phyloP scores from a whole-genome alignment of 352 stramenopile genomes.

The Blastocystis sp. region DNA sequence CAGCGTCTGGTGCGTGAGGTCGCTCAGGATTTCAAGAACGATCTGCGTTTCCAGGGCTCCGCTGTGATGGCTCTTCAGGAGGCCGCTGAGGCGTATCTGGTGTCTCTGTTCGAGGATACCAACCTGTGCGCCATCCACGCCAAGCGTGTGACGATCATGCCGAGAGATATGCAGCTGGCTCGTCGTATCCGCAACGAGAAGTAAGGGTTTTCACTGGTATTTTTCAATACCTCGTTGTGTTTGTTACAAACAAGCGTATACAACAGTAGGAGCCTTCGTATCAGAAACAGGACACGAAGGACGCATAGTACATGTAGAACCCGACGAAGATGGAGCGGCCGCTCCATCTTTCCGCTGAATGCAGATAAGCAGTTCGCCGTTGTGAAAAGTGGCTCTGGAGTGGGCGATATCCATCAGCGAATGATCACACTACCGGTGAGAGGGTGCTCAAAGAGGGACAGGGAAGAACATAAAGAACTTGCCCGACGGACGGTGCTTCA shows the following conservation, averaged over 20 bases:
- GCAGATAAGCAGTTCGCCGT: slow-evolving; percentile 18
- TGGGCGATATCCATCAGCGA: neutral
- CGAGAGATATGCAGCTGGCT: slow-evolving; percentile 79
- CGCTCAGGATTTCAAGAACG: slow-evolving; percentile 79
- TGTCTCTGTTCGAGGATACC: slow-evolving; percentile 80
- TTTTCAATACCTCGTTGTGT: neutral
- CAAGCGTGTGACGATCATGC: slow-evolving; percentile 83
- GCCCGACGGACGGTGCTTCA: neutral
- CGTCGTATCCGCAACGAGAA: slow-evolving; percentile 71
- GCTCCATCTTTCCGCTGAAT: neutral
- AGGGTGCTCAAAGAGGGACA: neutral
- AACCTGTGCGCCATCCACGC: slow-evolving; percentile 80
- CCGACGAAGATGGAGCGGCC: neutral
- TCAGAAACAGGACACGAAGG: neutral
- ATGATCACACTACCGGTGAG: slow-evolving; percentile 1
- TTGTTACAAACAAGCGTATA: neutral
- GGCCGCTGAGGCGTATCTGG: slow-evolving; percentile 77
- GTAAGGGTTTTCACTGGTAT: slow-evolving; percentile 23
- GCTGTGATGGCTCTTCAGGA: slow-evolving; percentile 73
- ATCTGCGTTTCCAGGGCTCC: slow-evolving; percentile 82
- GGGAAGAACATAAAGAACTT: slow-evolving; percentile 35
- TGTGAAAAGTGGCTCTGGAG: neutral
- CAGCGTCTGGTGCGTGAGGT: slow-evolving; percentile 65
- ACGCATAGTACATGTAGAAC: neutral
- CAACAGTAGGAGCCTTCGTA: neutral